Evolutionary conservation across 768 basidiomycete genomes (phyloP).

Genomic region (Cystoderma amianthinum): DNA sequence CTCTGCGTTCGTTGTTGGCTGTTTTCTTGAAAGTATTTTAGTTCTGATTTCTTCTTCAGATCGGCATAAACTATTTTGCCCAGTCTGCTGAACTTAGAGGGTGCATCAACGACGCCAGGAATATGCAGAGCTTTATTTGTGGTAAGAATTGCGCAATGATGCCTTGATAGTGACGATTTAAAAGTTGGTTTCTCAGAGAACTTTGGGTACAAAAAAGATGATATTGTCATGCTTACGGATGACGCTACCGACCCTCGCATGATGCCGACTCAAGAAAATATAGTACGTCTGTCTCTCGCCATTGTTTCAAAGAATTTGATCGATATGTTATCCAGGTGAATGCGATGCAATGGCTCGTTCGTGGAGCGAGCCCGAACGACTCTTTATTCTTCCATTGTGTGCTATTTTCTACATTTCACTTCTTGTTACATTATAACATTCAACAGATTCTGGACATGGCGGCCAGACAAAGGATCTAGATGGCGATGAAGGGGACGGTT

Average conservation of each 20-base stretch:
- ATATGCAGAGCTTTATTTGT: conserved; percentile 72
- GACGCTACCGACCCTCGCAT: conserved; percentile 54
- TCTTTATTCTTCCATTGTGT: conserved; percentile 88
- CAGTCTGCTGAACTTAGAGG: conserved; percentile 64
- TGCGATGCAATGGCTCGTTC: conserved; percentile 92
- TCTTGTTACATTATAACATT: background rate
- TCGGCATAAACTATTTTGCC: conserved; percentile 86
- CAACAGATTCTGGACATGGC: conserved; percentile 93
- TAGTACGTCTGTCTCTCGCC: conserved; percentile 35
- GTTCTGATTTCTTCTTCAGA: too few species aligned
- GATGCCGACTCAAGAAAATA: conserved; percentile 75
- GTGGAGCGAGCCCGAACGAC: conserved; percentile 71
- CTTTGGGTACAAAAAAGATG: conserved; percentile 64
- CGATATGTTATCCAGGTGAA: conserved; percentile 35
- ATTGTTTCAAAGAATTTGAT: background rate
- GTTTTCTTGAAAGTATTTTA: too few species aligned
- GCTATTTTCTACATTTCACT: conserved; percentile 10
- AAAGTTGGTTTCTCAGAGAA: conserved; percentile 32
- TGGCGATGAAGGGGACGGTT: conserved; percentile 82
- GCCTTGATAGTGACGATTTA: too few species aligned
- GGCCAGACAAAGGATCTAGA: conserved; percentile 81
- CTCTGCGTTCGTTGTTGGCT: conserved; percentile 73
- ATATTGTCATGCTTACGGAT: conserved; percentile 86
- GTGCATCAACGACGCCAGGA: conserved; percentile 88
- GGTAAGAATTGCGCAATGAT: too few species aligned